Conservation (phyloP, 2,329 filamentous ascomycete genomes). For the Nannizzia gypsea region DNA sequence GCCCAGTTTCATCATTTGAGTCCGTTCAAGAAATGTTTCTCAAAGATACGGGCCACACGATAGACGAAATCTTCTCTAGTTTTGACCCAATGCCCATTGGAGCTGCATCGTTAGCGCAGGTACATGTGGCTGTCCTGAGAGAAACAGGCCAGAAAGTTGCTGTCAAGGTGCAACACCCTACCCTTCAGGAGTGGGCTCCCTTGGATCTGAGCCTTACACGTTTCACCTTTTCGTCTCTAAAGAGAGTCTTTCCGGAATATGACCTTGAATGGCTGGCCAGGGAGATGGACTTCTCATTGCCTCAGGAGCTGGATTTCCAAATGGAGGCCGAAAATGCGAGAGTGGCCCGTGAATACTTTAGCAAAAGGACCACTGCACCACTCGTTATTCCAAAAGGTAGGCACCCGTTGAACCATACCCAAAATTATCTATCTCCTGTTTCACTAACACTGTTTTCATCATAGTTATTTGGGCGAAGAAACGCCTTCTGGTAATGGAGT, state of each 20-base stretch:
- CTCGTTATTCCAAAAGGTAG: conserved; percentile 65
- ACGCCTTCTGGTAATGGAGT: conserved; percentile 91
- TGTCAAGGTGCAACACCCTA: conserved; percentile 92
- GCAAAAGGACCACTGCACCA: conserved; percentile 59
- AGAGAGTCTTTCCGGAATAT: conserved; percentile 92
- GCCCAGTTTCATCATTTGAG: conserved; percentile 78
- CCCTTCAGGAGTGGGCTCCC: conserved; percentile 76
- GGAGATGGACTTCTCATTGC: conserved; percentile 84
- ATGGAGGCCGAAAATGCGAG: conserved; percentile 76
- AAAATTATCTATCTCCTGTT: not conserved
- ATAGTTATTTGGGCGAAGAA: conserved; percentile 74
- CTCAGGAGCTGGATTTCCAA: conserved; percentile 81
- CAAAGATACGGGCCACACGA: conserved; percentile 63
- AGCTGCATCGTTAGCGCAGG: conserved; percentile 86
- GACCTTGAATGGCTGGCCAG: conserved; percentile 90
- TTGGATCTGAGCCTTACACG: conserved; percentile 76
- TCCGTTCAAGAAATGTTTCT: conserved; percentile 81
- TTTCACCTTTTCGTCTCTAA: conserved; percentile 81
- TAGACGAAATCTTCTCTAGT: conserved; percentile 74
- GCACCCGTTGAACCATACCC: not conserved
- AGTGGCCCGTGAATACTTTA: conserved; percentile 70
- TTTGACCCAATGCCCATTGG: conserved; percentile 75
- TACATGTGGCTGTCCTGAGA: conserved; percentile 75
- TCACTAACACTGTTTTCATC: not conserved
- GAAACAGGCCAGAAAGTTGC: conserved; percentile 77